A percentile compares a stretch with the other conserved stretches of the same genome.
Evolutionary conservation across 1,139 yeast species (phyloP).

Genomic region (Tardiomyces digboiensis): DNA sequence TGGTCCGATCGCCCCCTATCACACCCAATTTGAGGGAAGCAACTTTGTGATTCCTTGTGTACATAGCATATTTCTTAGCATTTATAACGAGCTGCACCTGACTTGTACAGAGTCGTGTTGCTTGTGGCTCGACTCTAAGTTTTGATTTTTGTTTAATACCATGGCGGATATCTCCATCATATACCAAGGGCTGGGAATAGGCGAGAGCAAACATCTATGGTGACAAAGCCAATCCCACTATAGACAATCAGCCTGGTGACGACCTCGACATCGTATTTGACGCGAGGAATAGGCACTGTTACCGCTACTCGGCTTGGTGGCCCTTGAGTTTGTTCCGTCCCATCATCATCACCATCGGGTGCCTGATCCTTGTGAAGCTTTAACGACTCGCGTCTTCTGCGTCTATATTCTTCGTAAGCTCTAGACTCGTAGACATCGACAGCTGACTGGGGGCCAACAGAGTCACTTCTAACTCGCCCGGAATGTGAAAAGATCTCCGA

Average conservation of each 20-base stretch:
- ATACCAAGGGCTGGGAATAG: not conserved
- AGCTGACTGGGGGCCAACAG: conserved; percentile 35
- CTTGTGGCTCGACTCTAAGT: no score
- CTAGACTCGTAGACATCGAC: conserved; percentile 34
- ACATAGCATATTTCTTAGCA: no score
- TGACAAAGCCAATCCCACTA: conserved; percentile 48
- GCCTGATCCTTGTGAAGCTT: conserved; percentile 7
- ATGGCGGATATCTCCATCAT: no score
- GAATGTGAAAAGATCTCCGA: conserved; percentile 5
- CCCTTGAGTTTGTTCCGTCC: conserved; percentile 1
- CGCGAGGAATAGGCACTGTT: conserved; percentile 31
- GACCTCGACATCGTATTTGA: conserved; percentile 65
- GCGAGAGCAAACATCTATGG: not conserved
- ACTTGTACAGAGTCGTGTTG: no score
- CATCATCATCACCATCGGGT: conserved; percentile 7
- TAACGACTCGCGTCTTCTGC: no score
- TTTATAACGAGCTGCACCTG: no score
- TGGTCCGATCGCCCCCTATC: not conserved
- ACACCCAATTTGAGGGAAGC: no score
- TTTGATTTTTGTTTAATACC: no score
- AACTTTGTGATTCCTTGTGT: no score
- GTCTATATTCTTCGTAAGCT: conserved; percentile 26
- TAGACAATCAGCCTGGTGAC: conserved; percentile 65
- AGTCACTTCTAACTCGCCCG: conserved; percentile 23
- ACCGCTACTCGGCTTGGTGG: not conserved